Evolutionary conservation across 768 basidiomycete species (phyloP), one percentile per base, ranked within the genome.

Genomic region (Obba rivulosa): DNA sequence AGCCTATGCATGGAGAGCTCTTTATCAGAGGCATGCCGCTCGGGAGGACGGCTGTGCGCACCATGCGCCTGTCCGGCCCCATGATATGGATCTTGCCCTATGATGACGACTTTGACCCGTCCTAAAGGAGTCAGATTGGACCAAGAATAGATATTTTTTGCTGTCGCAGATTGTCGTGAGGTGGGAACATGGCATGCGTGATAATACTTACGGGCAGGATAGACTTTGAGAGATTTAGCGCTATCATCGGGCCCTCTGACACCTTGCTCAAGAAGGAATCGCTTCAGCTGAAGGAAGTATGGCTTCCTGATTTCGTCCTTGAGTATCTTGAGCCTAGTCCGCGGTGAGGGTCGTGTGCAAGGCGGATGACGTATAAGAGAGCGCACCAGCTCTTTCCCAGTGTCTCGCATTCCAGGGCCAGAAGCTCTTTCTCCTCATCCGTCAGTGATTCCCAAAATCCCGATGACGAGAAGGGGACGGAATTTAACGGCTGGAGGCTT

Each of bases 41-140:
- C 46, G 52, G 18, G 42, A n/a, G 37, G 23, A 42, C 40, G 40
- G 23, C 34, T 28, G 23, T 13, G 43, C 74, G 60, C 55, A 87
- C 88, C 92, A 59, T 94, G 91, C 40, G 92, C 92, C 71, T 93
- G 91, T 41, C 83, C 81, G 34, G 70, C 66, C 52, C 79, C 77
- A 62, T 89, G 87, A 65, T 92, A 93, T 22, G 91, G 91, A 71
- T 93, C 92, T 67, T 92, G 91, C 8, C 87, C 87, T 46, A 97
- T 76, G 50, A 96, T 91, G 42, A 96, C 91, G 22, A 92, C 87
- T 62, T 81, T 84, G 53, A 97, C 81, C 53, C 83, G 80, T 11
- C 87, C 85, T 14, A 96, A 69, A 3, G 91, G 90, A 23, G 91
- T 93, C 48, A 62, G 58, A 65, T 85, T 78, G 3, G 90, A 89